Conservation (phyloP, 176 grass and related monocot genomes). For the Rhynchospora pubera region DNA sequence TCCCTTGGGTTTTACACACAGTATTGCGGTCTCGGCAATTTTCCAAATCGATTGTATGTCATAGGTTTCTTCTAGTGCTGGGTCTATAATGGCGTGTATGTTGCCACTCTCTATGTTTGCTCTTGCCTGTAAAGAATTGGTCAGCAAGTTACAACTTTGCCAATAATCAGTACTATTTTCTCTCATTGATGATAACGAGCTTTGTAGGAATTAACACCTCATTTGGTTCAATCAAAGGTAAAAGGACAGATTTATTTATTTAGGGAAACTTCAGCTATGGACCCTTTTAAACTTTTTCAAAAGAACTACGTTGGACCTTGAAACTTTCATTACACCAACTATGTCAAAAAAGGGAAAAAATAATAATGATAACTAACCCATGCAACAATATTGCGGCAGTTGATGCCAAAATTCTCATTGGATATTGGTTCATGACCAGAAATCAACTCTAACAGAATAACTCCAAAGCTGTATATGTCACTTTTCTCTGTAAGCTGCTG, state of each 20-base stretch:
- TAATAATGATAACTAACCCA: constrained; percentile 53
- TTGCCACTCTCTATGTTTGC: constrained; percentile 82
- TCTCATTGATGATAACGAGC: not conserved
- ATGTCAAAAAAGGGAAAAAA: not conserved
- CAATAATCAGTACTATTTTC: not conserved
- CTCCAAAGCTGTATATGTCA: constrained; percentile 91
- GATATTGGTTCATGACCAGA: constrained; percentile 94
- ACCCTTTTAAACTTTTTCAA: not conserved
- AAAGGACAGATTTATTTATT: too few species aligned
- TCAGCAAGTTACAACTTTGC: not conserved
- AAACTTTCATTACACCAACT: too few species aligned
- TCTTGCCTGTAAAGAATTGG: constrained; percentile 39
- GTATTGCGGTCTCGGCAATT: constrained; percentile 63
- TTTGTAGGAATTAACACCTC: not conserved
- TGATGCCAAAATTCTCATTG: constrained; percentile 75
- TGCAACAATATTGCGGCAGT: constrained; percentile 88
- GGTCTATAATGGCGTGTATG: constrained; percentile 63
- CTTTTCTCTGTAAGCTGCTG: constrained; percentile 98
- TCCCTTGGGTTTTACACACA: constrained; percentile 74
- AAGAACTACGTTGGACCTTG: too few species aligned
- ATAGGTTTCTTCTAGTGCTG: constrained; percentile 37
- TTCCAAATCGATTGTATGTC: constrained; percentile 84
- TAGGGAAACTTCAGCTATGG: not conserved
- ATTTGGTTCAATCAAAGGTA: not conserved
- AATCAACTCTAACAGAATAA: constrained; percentile 88